phyloP scores from a whole-genome alignment of 1,284 basidiomycete species.

The Mycena sp. region DNA sequence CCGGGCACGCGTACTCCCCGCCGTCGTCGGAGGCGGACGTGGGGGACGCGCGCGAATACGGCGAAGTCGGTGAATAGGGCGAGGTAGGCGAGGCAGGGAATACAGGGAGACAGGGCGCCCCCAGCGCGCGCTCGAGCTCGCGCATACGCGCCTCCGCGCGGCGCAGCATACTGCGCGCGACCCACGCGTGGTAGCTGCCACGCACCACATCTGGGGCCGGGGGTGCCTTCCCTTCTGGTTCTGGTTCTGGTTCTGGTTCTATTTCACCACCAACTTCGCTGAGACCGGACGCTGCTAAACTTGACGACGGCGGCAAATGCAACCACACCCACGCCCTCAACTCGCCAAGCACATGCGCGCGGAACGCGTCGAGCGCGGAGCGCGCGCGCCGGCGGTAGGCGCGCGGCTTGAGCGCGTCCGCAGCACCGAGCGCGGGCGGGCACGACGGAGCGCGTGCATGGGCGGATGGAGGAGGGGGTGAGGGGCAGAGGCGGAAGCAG shows the following conservation, averaged over 20 bases:
- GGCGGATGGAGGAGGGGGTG: conserved; percentile 31
- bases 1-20: too few species aligned
- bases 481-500: conserved; percentile 36
- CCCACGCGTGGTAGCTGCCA: conserved; percentile 62
- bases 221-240: neutral
- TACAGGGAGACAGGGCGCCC: conserved; percentile 22
- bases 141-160: conserved; percentile 58
- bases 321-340: conserved; percentile 41
- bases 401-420: conserved; percentile 46
- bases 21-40: conserved; percentile 11
- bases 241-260: neutral
- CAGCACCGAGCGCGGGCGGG: too few species aligned
- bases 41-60: neutral
- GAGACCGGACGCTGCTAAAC: conserved; percentile 19
- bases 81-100: conserved; percentile 9
- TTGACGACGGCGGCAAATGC: conserved; percentile 4
- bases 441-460: too few species aligned
- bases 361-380: conserved; percentile 77
- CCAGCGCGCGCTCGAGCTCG: conserved; percentile 48
- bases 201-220: conserved; percentile 20
- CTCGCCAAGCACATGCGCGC: conserved; percentile 69
- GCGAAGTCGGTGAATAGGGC: conserved; percentile 10
- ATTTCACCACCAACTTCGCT: conserved; percentile 11
- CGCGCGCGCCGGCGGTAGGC: conserved; percentile 74
- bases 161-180: conserved; percentile 61